Conservation (phyloP, 352 stramenopile genomes). For the Globisporangium yorkense region DNA sequence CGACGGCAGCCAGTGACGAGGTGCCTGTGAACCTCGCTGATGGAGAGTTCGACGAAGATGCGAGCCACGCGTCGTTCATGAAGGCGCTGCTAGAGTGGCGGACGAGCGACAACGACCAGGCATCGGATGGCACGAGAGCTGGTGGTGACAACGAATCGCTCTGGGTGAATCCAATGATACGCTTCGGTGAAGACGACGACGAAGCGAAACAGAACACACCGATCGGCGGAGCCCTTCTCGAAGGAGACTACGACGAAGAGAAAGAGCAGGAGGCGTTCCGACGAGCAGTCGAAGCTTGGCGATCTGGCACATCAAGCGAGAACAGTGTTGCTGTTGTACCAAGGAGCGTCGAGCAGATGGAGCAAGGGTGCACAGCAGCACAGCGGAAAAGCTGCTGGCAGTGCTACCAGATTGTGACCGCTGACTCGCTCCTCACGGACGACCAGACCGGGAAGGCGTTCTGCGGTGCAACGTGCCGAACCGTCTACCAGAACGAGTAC, state of each 20-base stretch:
- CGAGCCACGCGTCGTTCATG: slow-evolving; percentile 69
- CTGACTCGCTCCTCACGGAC: slow-evolving; percentile 39
- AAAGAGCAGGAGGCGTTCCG: slow-evolving; percentile 64
- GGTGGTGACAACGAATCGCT: slow-evolving; percentile 31
- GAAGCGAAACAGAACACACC: slow-evolving; percentile 1
- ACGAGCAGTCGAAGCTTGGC: slow-evolving; percentile 54
- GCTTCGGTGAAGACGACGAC: slow-evolving; percentile 4
- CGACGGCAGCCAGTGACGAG: slow-evolving; percentile 15
- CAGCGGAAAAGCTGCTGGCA: slow-evolving; percentile 76
- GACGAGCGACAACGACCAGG: slow-evolving; percentile 23
- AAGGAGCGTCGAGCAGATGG: slow-evolving; percentile 27
- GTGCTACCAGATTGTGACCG: slow-evolving; percentile 55
- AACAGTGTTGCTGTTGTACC: neutral
- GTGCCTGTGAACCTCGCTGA: slow-evolving; percentile 68
- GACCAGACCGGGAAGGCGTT: slow-evolving; percentile 42
- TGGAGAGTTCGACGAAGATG: slow-evolving; percentile 70
- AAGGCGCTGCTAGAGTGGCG: slow-evolving; percentile 78
- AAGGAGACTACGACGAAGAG: slow-evolving; percentile 62
- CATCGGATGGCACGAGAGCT: neutral
- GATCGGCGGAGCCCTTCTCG: slow-evolving; percentile 32
- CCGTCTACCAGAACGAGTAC: slow-evolving; percentile 42
- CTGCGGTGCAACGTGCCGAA: slow-evolving; percentile 35
- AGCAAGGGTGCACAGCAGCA: slow-evolving; percentile 35
- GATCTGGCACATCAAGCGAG: slow-evolving; percentile 15
- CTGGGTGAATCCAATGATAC: slow-evolving; percentile 64